A percentile compares a stretch with the other conserved stretches of the same genome.
phyloP scores from a whole-genome alignment of 495 filamentous ascomycete species.

The Hypoxylon lenormandii region DNA sequence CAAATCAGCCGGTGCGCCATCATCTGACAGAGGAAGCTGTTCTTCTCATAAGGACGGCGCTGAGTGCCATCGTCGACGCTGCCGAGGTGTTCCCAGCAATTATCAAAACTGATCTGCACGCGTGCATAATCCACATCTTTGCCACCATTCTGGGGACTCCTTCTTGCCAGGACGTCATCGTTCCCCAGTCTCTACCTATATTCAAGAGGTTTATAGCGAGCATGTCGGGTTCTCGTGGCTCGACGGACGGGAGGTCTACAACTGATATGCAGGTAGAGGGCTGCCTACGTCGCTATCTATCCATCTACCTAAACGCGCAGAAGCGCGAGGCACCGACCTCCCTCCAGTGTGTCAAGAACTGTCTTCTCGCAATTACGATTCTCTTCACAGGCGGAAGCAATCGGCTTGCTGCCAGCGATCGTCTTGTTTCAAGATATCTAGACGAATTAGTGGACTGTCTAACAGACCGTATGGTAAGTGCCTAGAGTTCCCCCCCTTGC shows the following conservation, averaged over 20 bases:
- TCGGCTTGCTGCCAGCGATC: slow-evolving; percentile 76
- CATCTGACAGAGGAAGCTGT: slow-evolving; percentile 84
- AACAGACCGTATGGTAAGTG: slow-evolving; percentile 74
- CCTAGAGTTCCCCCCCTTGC: neutral
- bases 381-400: slow-evolving; percentile 83
- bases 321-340: slow-evolving; percentile 83
- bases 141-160: slow-evolving; percentile 89
- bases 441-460: slow-evolving; percentile 86
- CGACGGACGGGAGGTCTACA: slow-evolving; percentile 51
- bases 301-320: slow-evolving; percentile 84
- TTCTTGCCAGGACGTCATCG: slow-evolving; percentile 84
- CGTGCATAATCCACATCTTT: slow-evolving; percentile 96
- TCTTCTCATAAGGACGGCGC: slow-evolving; percentile 78
- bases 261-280: slow-evolving; percentile 70
- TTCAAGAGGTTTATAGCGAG: slow-evolving; percentile 88
- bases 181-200: slow-evolving; percentile 89
- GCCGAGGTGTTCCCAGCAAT: slow-evolving; percentile 94
- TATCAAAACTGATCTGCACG: slow-evolving; percentile 95
- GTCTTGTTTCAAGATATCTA: slow-evolving; percentile 74
- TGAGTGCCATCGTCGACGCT: slow-evolving; percentile 90
- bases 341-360: slow-evolving; percentile 90
- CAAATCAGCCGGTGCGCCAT: slow-evolving; percentile 75
- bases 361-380: slow-evolving; percentile 85
- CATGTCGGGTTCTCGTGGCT: slow-evolving; percentile 66
- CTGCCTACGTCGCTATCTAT: slow-evolving; percentile 80